Evolutionary conservation across 2,329 filamentous ascomycete genomes (phyloP).

Genomic region (Neocucurbitaria cava): DNA sequence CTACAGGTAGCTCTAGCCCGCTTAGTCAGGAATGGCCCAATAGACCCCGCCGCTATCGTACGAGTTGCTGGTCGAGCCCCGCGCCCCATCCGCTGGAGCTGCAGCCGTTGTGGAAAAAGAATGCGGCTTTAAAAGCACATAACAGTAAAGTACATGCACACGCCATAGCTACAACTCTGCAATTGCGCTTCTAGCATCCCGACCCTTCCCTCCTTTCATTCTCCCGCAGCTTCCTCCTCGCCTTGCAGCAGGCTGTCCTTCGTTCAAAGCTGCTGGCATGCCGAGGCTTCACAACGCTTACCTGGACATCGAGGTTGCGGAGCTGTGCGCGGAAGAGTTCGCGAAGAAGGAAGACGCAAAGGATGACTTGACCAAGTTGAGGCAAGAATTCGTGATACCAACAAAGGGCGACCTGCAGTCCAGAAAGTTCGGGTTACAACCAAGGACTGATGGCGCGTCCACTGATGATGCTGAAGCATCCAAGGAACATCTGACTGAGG

Average conservation of each 20-base stretch:
- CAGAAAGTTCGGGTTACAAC: slow-evolving; percentile 53
- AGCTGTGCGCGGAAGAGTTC: slow-evolving; percentile 41
- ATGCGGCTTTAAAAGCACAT: background rate
- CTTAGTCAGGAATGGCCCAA: slow-evolving; percentile 19
- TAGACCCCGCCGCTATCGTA: slow-evolving; percentile 18
- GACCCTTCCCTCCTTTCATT: background rate
- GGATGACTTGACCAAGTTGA: slow-evolving; percentile 51
- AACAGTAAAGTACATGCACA: background rate
- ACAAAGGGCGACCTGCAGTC: slow-evolving; percentile 74
- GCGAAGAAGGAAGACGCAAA: slow-evolving; percentile 44
- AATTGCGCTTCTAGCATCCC: background rate
- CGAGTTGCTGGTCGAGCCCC: slow-evolving; percentile 6
- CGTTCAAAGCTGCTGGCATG: slow-evolving; percentile 26
- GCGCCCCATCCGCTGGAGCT: slow-evolving; percentile 10
- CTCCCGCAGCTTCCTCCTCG: background rate
- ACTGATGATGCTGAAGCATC: background rate
- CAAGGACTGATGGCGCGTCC: slow-evolving; percentile 2
- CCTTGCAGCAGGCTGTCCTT: slow-evolving; percentile 1
- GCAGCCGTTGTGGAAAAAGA: slow-evolving; percentile 10
- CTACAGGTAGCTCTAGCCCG: slow-evolving; percentile 26
- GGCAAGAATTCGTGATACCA: slow-evolving; percentile 78
- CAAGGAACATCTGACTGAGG: slow-evolving; percentile 45
- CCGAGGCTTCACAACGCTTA: slow-evolving; percentile 33
- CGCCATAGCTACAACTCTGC: background rate
- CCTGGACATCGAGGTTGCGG: slow-evolving; percentile 16